These are phyloP conservation scores for Pyrenochaeta sp. DNA, from an alignment of 2,329 filamentous ascomycete genomes.

Conservation along the genomic window DNA sequence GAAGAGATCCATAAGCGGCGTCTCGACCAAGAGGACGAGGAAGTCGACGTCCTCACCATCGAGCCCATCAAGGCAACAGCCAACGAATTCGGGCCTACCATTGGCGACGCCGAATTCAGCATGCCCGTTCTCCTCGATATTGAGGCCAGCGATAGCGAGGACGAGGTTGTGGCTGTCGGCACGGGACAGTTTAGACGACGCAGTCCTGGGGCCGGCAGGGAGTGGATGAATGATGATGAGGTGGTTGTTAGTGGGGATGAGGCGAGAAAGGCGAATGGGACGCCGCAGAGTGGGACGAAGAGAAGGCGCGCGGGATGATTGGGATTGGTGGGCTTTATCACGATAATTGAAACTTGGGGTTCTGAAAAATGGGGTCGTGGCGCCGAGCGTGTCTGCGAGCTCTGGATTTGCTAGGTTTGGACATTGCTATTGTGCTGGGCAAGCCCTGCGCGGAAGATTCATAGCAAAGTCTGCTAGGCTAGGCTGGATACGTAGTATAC, in stretches of 20 bases:
- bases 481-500: too few species aligned
- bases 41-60: constrained; percentile 85
- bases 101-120: constrained; percentile 67
- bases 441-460: too few species aligned
- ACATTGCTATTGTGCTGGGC: too few species aligned
- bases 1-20: constrained; percentile 93
- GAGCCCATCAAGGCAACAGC: constrained; percentile 66
- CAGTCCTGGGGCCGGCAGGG: constrained; percentile 77
- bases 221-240: constrained; percentile 68
- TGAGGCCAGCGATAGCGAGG: constrained; percentile 93
- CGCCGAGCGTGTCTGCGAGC: too few species aligned
- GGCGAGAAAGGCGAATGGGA: constrained; percentile 39
- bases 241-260: constrained; percentile 49
- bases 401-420: too few species aligned
- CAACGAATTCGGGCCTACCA: constrained; percentile 55
- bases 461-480: too few species aligned
- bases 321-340: too few species aligned
- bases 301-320: constrained; percentile 43
- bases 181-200: constrained; percentile 86
- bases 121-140: constrained; percentile 96
- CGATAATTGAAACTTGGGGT: too few species aligned
- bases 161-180: constrained; percentile 75
- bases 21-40: constrained; percentile 90
- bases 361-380: too few species aligned
- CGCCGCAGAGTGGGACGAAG: constrained; percentile 44